Evolutionary conservation across 768 basidiomycete genomes (phyloP), one percentile per base, ranked within the genome.

Genomic region (Dacryopinax spathularia): DNA sequence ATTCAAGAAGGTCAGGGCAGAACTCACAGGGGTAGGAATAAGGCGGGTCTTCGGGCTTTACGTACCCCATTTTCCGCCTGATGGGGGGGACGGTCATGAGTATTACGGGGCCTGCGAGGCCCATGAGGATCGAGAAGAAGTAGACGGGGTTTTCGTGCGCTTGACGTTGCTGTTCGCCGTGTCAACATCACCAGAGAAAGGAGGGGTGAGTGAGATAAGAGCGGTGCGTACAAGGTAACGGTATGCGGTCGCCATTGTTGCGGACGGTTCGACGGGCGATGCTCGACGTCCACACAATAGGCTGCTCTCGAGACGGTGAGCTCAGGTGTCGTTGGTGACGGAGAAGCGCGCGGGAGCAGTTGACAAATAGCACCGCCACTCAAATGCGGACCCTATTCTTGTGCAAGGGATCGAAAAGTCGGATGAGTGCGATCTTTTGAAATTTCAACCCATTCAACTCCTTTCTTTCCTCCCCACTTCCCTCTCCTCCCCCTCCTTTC

Each of bases 101-200:
- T 74, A 91, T 76, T 27, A 86, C 76, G 12, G 91, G 91, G 1
- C 91, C 91, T 69, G 84, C 79, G 63, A 77, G 69, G 61, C 91
- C 91, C 63, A 95, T 76, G 59, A 85, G 74, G 72, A 85, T 79
- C 12, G 91, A 91, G 76, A 85, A 95, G 79, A 93, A 93, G 73
- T 93, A 82, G 73, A 91, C 88, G 31, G 91, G 91, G 70, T 82
- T 84, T 75, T 95, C 91, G 75, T 95, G 91, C 35, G 91, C 90
- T 69, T 86, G 83, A 56, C 87, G 83, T 91, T 91, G 89, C 91
- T 94, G 72, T 48, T 22, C 3, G 25, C 3, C 3, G 18, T 22
- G 22, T 56, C 9, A 56, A 29, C 5, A 27, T 56, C 6, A n/a
- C n/a, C 43, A 15, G 16, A 5, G 18, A 18, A 18, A 7, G 48